These are phyloP conservation scores for Colletotrichum caudatum DNA, from an alignment of 2,329 filamentous ascomycete genomes.

Conservation along the genomic window DNA sequence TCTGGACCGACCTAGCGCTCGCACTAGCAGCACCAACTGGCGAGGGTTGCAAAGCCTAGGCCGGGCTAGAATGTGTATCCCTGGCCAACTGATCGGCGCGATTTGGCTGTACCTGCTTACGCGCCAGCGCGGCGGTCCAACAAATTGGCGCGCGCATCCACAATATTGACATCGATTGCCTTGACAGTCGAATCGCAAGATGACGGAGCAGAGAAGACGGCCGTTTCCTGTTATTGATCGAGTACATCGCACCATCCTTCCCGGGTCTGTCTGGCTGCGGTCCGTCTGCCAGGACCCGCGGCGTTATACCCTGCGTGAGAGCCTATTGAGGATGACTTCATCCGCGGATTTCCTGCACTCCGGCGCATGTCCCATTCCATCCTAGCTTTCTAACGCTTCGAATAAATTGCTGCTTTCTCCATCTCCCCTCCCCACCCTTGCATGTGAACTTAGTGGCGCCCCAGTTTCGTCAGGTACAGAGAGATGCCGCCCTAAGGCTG, in stretches of 20 bases:
- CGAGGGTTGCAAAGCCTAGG: slow-evolving; percentile 22
- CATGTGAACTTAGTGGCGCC: slow-evolving; percentile 13
- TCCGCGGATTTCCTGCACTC: slow-evolving; percentile 1
- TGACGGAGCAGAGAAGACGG: background rate
- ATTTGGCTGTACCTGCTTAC: slow-evolving; percentile 25
- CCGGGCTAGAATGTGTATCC: slow-evolving; percentile 27
- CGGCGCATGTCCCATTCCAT: slow-evolving; percentile 17
- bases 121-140: slow-evolving; percentile 30
- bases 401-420: slow-evolving; percentile 37
- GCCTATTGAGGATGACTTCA: slow-evolving; percentile 35
- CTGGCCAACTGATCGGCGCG: slow-evolving; percentile 28
- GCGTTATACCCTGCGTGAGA: slow-evolving; percentile 28
- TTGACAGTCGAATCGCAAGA: slow-evolving; percentile 1
- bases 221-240: background rate
- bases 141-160: slow-evolving; percentile 33
- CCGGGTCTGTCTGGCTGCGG: background rate
- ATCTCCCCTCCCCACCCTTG: slow-evolving; percentile 25
- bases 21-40: slow-evolving; percentile 12
- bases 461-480: slow-evolving; percentile 2
- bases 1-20: background rate
- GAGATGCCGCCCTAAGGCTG: slow-evolving; percentile 28
- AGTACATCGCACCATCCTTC: background rate
- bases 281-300: background rate
- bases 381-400: slow-evolving; percentile 41
- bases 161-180: slow-evolving; percentile 11